Evolutionary conservation across 1,284 basidiomycete species (phyloP).

Genomic region (Abortiporus biennis): DNA sequence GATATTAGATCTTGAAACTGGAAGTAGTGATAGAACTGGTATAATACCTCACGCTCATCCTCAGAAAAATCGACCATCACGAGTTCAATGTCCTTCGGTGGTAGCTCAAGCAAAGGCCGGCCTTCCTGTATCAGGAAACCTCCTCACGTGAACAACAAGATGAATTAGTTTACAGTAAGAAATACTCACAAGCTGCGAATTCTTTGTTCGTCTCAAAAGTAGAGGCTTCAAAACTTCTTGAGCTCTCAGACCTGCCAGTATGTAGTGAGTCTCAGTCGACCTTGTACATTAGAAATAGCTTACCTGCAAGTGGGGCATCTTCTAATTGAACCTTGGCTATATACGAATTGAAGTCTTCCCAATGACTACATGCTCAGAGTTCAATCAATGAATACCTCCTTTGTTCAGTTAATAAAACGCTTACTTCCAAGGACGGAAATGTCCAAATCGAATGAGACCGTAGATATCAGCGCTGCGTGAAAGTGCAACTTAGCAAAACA

Average conservation of each 20-base stretch:
- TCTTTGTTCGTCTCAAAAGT: constrained; percentile 56
- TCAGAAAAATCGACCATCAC: constrained; percentile 48
- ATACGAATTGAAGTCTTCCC: constrained; percentile 50
- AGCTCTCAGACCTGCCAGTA: constrained; percentile 35
- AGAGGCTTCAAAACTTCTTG: constrained; percentile 56
- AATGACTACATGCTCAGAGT: constrained; percentile 32
- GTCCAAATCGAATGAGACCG: constrained; percentile 59
- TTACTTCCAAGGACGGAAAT: constrained; percentile 58
- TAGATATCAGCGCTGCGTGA: constrained; percentile 56
- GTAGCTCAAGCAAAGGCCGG: constrained; percentile 52
- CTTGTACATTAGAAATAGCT: constrained; percentile 7
- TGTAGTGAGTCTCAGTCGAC: too few relatives aligned
- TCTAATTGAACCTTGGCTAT: constrained; percentile 48
- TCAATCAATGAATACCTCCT: neutral
- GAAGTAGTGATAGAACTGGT: neutral
- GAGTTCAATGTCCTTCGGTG: constrained; percentile 53
- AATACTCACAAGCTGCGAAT: constrained; percentile 36
- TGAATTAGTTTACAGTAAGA: neutral
- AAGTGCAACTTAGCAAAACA: constrained; percentile 2
- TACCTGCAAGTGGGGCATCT: constrained; percentile 53
- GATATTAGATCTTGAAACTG: neutral
- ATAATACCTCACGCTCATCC: constrained; percentile 55
- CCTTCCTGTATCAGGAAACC: constrained; percentile 34
- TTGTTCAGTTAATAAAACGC: constrained; percentile 4
- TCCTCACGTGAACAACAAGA: neutral